A percentile compares a stretch with the other conserved stretches of the same genome.
Conservation (phyloP, 768 basidiomycete species). For the Russula griseocarnosa region DNA sequence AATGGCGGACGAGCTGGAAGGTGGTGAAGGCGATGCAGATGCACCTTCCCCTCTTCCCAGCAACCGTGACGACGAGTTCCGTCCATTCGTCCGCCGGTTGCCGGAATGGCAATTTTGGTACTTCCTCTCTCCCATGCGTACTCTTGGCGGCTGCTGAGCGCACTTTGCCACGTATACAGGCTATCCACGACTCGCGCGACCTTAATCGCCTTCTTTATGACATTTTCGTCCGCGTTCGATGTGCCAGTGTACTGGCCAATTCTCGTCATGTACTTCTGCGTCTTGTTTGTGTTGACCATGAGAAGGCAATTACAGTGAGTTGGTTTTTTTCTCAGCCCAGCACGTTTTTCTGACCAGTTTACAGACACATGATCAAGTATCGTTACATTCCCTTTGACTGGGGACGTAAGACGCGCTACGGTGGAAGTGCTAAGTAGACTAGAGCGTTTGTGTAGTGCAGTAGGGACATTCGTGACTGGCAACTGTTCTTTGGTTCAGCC, state of each 20-base stretch:
- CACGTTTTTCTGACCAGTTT: background rate
- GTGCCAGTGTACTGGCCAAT: slow-evolving; percentile 99
- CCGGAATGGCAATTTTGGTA: slow-evolving; percentile 98
- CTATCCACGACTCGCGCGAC: slow-evolving; percentile 87
- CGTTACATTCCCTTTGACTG: slow-evolving; percentile 95
- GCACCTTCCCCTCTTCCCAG: slow-evolving; percentile 55
- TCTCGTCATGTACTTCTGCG: slow-evolving; percentile 93
- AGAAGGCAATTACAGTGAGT: slow-evolving; percentile 91
- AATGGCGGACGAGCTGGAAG: slow-evolving; percentile 92
- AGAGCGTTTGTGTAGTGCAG: slow-evolving; percentile 5
- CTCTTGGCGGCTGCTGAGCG: slow-evolving; percentile 7
- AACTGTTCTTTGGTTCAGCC: background rate
- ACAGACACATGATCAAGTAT: slow-evolving; percentile 98
- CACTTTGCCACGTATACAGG: slow-evolving; percentile 44
- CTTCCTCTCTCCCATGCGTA: slow-evolving; percentile 29
- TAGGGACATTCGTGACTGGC: background rate
- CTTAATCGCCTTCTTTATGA: slow-evolving; percentile 72
- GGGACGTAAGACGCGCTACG: slow-evolving; percentile 88
- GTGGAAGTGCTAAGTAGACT: slow-evolving; percentile 46
- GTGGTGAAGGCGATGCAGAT: slow-evolving; percentile 49
- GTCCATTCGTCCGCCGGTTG: slow-evolving; percentile 91
- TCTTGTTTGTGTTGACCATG: slow-evolving; percentile 93
- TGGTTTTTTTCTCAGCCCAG: background rate
- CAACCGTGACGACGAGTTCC: slow-evolving; percentile 87
- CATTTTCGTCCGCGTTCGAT: slow-evolving; percentile 82